These are phyloP conservation scores for Paecilomyces formosus DNA, from an alignment of 2,329 filamentous ascomycete species.

Conservation along the genomic window DNA sequence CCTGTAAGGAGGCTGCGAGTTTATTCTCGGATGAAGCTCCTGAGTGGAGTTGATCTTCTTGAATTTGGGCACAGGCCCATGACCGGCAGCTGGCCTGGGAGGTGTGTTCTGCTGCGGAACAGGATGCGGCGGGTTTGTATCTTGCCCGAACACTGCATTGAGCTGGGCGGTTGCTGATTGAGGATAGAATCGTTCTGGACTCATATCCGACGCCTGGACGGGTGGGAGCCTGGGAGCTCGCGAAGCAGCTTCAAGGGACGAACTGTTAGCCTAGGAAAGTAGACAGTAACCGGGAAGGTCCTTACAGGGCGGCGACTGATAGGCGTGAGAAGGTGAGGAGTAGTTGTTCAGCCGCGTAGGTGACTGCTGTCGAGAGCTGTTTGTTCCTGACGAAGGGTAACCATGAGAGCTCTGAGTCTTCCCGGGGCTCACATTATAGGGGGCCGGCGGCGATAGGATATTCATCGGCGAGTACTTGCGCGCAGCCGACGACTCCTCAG, in stretches of 20 bases:
- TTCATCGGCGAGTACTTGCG: conserved; percentile 98
- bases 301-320: conserved; percentile 53
- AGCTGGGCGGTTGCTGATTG: conserved; percentile 62
- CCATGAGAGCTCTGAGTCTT: conserved; percentile 44
- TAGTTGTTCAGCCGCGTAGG: conserved; percentile 60
- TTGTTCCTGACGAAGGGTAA: conserved; percentile 46
- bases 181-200: conserved; percentile 64
- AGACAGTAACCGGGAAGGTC: conserved; percentile 8
- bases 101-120: conserved; percentile 42
- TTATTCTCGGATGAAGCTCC: conserved; percentile 77
- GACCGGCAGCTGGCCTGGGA: conserved; percentile 33
- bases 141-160: conserved; percentile 57
- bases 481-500: conserved; percentile 72
- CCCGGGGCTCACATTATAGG: conserved; percentile 62
- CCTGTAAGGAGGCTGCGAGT: conserved; percentile 79
- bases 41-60: conserved; percentile 64
- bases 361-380: conserved; percentile 65
- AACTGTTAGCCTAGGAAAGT: conserved; percentile 7
- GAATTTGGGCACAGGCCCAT: conserved; percentile 79
- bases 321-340: conserved; percentile 50
- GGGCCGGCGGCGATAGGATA: conserved; percentile 68
- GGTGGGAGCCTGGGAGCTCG: conserved; percentile 64
- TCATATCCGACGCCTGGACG: conserved; percentile 61
- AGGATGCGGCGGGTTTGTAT: conserved; percentile 43
- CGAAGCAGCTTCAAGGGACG: conserved; percentile 35